Base-by-base conservation (phyloP, 1,284 basidiomycete genomes). In the Ganoderma meredithae region DNA sequence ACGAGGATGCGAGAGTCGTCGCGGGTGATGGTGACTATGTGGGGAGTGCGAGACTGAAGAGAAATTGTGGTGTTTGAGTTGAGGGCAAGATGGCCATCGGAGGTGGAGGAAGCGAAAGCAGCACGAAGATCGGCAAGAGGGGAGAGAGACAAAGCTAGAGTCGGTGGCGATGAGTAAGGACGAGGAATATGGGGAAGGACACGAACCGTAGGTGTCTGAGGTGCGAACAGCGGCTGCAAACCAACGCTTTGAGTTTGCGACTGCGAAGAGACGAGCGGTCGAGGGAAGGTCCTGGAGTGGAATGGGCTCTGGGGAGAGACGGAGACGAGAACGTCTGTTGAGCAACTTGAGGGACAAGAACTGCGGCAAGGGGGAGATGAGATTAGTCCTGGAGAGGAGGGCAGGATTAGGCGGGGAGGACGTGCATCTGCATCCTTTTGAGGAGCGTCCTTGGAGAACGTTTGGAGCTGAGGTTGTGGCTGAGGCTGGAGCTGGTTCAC, bases 1-100 rank as follows among this genome's bases (percentile, higher is more conserved):
- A 92, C 82, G 5, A 93, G 68, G 1, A 94, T 76, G 60, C 85
- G 84, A 19, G 88, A 82, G 66, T 90, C 91, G 69, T 87, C 84
- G 69, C 75, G 82, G 0, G 89, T 87, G 70, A 92, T 87, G 8
- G 81, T 73, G 40, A 93, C 67, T 15, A 85, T 81, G 65, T 82
- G 84, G 3, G 88, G 87, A 40, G 80, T 79, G n/a, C 80, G 81
- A 22, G 82, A 3, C 13, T 60, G 74, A 13, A 90, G 75, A 0
- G 82, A 72, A 25, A 91, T 73, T 43, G 79, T 83, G 62, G 86
- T 82, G 69, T 85, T 84, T 1, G 89, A 84, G 33, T 75, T 77
- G 71, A 89, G 88, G 1, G 76, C 66, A 5, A 79, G 75, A 27
- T 82, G 80, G 1, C 71, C 70, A 27, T 81, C 82, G 1, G 83